Conservation (phyloP, 1,284 basidiomycete species). For the Leccinum pachyderme region DNA sequence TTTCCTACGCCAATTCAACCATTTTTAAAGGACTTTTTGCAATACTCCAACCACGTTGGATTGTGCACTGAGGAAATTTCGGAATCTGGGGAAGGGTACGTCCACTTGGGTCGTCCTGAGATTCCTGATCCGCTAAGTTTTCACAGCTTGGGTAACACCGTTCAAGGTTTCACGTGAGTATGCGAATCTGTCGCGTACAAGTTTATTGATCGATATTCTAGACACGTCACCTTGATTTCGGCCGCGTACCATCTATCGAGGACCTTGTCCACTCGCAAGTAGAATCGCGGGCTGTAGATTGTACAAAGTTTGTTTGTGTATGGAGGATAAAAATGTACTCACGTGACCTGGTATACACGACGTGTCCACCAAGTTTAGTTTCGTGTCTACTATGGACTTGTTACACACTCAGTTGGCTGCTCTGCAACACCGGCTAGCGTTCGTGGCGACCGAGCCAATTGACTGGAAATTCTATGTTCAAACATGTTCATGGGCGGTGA, state of each 20-base stretch:
- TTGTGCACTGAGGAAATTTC: slow-evolving; percentile 85
- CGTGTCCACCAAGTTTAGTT: slow-evolving; percentile 8
- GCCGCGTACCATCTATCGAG: slow-evolving; percentile 79
- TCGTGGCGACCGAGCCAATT: slow-evolving; percentile 56
- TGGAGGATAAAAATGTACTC: slow-evolving; percentile 6
- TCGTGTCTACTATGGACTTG: slow-evolving; percentile 48
- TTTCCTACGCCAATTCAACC: not conserved
- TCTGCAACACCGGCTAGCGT: slow-evolving; percentile 56
- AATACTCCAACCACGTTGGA: slow-evolving; percentile 85
- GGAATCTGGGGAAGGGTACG: slow-evolving; percentile 72
- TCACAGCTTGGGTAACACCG: slow-evolving; percentile 71
- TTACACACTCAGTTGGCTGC: slow-evolving; percentile 52
- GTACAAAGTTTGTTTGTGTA: too few species aligned
- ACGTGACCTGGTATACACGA: slow-evolving; percentile 19
- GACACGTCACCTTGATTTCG: slow-evolving; percentile 79
- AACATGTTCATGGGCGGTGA: slow-evolving; percentile 74
- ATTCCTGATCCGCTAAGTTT: not conserved
- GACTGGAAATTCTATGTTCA: slow-evolving; percentile 76
- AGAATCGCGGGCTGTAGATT: too few species aligned
- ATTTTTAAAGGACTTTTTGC: slow-evolving; percentile 60
- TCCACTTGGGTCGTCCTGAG: slow-evolving; percentile 6
- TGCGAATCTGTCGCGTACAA: not conserved
- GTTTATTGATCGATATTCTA: slow-evolving; percentile 26
- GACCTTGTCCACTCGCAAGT: slow-evolving; percentile 39
- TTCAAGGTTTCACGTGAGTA: slow-evolving; percentile 84